phyloP scores from a whole-genome alignment of 805 yeast genomes.

The Clavispora fructus region DNA sequence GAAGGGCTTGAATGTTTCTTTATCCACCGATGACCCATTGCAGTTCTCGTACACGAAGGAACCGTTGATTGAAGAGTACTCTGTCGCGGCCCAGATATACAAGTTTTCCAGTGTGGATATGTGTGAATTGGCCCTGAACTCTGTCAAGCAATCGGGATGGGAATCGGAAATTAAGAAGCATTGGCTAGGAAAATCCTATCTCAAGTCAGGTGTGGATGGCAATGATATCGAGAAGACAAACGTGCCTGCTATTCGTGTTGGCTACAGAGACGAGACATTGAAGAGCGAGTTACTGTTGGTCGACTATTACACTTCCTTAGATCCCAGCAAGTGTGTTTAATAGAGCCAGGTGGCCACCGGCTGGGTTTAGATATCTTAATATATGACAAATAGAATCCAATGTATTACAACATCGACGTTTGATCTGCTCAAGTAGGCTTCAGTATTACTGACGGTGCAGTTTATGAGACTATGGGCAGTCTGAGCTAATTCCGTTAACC shows the following conservation, averaged over 20 bases:
- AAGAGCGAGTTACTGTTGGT: conserved; percentile 66
- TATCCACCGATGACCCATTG: conserved; percentile 95
- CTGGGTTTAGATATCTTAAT: not conserved
- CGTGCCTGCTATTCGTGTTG: conserved; percentile 84
- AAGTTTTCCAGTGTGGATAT: conserved; percentile 91
- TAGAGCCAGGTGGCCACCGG: not conserved
- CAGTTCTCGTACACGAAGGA: conserved; percentile 97
- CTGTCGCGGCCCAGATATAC: conserved; percentile 97
- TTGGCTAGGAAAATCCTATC: conserved; percentile 78
- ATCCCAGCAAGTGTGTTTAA: conserved; percentile 2
- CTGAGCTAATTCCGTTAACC: too few species aligned
- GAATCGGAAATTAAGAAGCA: conserved; percentile 81
- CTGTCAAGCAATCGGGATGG: conserved; percentile 92
- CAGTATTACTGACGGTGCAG: too few species aligned
- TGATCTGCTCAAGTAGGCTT: too few species aligned
- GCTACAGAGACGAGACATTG: conserved; percentile 79
- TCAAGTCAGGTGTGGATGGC: conserved; percentile 61
- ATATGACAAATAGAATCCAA: too few species aligned
- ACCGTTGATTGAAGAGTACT: conserved; percentile 94
- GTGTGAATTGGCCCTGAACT: conserved; percentile 93
- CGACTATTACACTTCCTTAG: conserved; percentile 44
- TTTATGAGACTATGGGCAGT: too few species aligned
- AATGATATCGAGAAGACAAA: conserved; percentile 91
- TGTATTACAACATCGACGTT: too few species aligned
- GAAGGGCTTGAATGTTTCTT: conserved; percentile 88